Evolutionary conservation across 805 yeast species (phyloP), one percentile per base, ranked within the genome.

Genomic region (Lachancea meyersii): DNA sequence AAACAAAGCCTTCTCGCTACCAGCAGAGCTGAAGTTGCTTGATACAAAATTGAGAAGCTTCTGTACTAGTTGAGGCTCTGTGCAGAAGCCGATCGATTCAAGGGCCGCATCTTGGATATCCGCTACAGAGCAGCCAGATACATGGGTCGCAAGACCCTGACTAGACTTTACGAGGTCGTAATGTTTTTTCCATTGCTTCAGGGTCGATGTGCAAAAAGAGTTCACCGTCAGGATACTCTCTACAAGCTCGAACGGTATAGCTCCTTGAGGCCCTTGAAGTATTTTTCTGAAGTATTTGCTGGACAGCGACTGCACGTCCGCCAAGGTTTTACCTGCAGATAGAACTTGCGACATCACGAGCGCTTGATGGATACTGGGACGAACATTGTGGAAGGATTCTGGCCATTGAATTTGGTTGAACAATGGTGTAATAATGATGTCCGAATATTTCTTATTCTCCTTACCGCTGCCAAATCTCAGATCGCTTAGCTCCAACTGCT

Each of bases 111-210:
- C 71, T 55, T 79, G 82, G 21, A 81, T 58, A 6, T 34, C 40
- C 5, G 31, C 33, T 11, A 48, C 24, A 8, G 48, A 31, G 18
- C 44, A 35, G 5, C 52, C 51, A 26, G 48, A 45, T 11, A 62
- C 46, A 44, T 63, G 56, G 9, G 61, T 63, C 9, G 65, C 64
- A 4, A 77, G 70, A 2, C 69, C 68, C 34, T 71, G 67, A 5
- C 80, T 68, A 44, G 70, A 70, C 48, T 77, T 77, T 10, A 72
- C 74, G 16, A 80, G 56, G 24, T 75, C 76, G 26, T 73, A 60
- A 5, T 80, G 61, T 50, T 75, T 79, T 58, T 82, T 82, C 71
- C 80, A 82, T 28, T 77, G 79, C 49, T 76, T 60, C 9, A 56
- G 51, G 18, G 54, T 73, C 39, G 62, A 60, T 28, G 64, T 63